Percentiles rank a stretch among this genome's conserved stretches.
These are phyloP conservation scores for Hibiscus mutabilis DNA, from an alignment of 345 rosid genomes.

Conservation along the genomic window DNA sequence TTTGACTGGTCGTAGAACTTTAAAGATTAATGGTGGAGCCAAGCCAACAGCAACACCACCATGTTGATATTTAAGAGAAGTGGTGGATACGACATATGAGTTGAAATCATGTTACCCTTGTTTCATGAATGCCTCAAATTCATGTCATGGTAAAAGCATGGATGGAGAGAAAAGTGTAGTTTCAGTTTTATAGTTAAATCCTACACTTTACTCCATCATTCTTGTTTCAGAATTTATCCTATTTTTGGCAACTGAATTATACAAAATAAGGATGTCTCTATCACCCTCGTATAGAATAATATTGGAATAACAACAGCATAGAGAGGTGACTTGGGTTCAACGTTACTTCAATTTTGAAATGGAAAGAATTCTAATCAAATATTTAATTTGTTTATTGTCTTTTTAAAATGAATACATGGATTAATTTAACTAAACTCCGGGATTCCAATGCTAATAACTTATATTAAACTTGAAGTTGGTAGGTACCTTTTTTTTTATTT, in stretches of 20 bases:
- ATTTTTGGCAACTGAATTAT: not conserved
- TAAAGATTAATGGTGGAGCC: too few relatives aligned
- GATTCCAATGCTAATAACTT: not conserved
- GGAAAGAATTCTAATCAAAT: not conserved
- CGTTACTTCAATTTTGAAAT: slow-evolving; percentile 26
- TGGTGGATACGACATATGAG: not conserved
- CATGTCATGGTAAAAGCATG: not conserved
- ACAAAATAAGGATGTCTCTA: not conserved
- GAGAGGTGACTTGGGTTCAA: slow-evolving; percentile 27
- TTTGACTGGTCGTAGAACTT: too few relatives aligned
- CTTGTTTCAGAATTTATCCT: not conserved
- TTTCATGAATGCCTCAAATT: too few relatives aligned
- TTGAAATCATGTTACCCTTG: not conserved
- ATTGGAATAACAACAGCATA: not conserved
- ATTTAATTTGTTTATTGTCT: not conserved
- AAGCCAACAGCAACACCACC: not conserved
- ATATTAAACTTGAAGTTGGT: not conserved
- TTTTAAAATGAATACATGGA: not conserved
- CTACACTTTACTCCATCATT: not conserved
- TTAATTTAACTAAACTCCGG: too few relatives aligned
- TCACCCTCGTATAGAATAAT: not conserved
- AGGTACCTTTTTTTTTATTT: too few relatives aligned
- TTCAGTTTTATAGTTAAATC: not conserved
- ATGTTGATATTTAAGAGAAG: not conserved
- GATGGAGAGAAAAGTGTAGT: not conserved